These are phyloP conservation scores for Verticillium isaacii DNA, from an alignment of 2,329 filamentous ascomycete species.

Conservation along the genomic window DNA sequence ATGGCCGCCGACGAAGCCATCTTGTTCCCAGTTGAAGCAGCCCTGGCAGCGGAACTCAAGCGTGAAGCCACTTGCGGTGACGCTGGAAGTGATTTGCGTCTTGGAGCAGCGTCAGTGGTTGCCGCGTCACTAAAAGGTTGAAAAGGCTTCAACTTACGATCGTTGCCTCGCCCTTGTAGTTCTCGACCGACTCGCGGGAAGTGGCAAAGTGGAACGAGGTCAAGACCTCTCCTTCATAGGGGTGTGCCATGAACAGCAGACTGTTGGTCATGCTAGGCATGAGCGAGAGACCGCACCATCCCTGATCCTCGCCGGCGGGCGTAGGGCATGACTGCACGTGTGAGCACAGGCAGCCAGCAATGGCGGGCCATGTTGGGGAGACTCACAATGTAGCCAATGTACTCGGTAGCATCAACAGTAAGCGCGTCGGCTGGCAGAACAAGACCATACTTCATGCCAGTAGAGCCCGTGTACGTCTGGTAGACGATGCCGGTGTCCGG, in stretches of 20 bases:
- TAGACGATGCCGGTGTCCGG: conserved; percentile 47
- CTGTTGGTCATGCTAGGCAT: conserved; percentile 53
- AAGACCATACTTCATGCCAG: conserved; percentile 48
- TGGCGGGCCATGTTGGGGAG: background rate
- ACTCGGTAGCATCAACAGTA: conserved; percentile 45
- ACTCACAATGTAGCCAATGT: conserved; percentile 53
- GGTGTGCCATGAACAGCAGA: conserved; percentile 55
- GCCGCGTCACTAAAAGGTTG: background rate
- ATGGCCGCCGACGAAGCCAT: conserved; percentile 35
- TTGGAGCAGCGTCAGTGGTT: background rate
- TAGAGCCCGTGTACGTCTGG: conserved; percentile 41
- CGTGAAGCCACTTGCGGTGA: conserved; percentile 55
- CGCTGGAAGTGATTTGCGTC: conserved; percentile 52
- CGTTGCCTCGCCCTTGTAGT: conserved; percentile 58
- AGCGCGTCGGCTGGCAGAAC: conserved; percentile 46
- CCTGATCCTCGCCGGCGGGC: conserved; percentile 37
- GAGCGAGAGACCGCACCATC: conserved; percentile 55
- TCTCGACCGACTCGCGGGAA: conserved; percentile 34
- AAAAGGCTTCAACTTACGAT: conserved; percentile 22
- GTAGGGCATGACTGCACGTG: conserved; percentile 37
- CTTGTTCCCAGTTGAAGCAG: conserved; percentile 49
- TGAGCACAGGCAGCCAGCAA: background rate
- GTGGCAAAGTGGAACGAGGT: conserved; percentile 41
- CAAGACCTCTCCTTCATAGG: conserved; percentile 45
- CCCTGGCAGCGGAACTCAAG: conserved; percentile 62